Base-by-base conservation (phyloP, 2,329 filamentous ascomycete genomes). In the Cercospora nicotianae region DNA sequence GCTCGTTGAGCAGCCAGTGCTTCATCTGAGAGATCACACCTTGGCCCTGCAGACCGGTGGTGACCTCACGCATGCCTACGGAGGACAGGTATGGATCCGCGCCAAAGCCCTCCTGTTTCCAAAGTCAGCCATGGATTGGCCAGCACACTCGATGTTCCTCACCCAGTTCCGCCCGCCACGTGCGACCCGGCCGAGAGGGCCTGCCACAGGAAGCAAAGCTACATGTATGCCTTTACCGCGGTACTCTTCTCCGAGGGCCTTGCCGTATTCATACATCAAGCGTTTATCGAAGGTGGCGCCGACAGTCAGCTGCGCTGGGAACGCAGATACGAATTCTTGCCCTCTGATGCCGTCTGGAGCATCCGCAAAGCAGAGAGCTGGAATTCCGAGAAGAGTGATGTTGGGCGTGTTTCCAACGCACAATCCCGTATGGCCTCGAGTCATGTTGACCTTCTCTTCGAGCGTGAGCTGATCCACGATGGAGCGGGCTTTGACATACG, bases 391-490 rank as follows among this genome's bases (percentile, higher is more conserved):
- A 6, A 91, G 86, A 16, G 82, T 77, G 1, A 89, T 90, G 67
- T 89, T 91, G 10, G 91, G 91, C 0, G 90, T 91, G 74, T 94
- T 93, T 45, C 91, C 92, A 23, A 90, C 89, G 72, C 92, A 95
- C 45, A 70, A 66, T 2, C 76, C 76, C 13, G 69, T 67, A 33
- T 74, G 71, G 23, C 78, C 78, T 51, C 73, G 73, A 4, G 77
- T 78, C 62, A 79, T 71, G 64, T 76, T 77, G 59, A 77, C 74
- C 58, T 79, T 79, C 67, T 80, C 78, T 5, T 74, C 71, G 36
- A 78, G 69, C 6, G 77, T 79, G 68, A 80, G 72, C 63, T 79
- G 74, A 5, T 67, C 65, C 8, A 80, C 77, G 30, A 79, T 69
- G 5, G 70, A 70, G 20, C 70, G 68, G n/a, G 78, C 78, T 62